phyloP scores from a whole-genome alignment of 2,329 filamentous ascomycete species.

The Aspergillus ruber region DNA sequence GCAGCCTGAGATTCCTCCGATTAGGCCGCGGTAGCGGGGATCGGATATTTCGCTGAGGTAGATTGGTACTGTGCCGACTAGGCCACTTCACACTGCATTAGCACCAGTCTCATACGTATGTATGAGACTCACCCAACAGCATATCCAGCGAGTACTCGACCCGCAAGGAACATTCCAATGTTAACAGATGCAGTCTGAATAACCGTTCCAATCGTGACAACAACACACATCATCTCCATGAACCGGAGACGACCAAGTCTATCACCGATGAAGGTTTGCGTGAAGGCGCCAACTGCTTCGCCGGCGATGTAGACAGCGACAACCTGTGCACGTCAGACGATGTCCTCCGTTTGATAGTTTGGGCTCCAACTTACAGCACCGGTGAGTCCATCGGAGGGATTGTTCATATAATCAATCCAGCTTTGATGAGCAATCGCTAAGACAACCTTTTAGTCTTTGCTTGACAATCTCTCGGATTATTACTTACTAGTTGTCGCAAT shows the following conservation, averaged over 20 bases:
- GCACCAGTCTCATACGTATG: no score
- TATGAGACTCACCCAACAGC: slow-evolving; percentile 43
- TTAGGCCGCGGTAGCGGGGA: slow-evolving; percentile 45
- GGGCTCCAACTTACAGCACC: slow-evolving; percentile 40
- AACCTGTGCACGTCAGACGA: slow-evolving; percentile 28
- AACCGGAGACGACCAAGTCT: slow-evolving; percentile 49
- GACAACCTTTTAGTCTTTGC: neutral
- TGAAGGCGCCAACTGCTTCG: slow-evolving; percentile 50
- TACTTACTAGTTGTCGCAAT: slow-evolving; percentile 53
- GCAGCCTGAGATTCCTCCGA: slow-evolving; percentile 49
- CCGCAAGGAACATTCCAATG: slow-evolving; percentile 50
- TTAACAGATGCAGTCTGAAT: slow-evolving; percentile 52
- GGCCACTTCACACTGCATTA: slow-evolving; percentile 29
- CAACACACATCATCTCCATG: slow-evolving; percentile 48
- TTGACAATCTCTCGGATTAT: neutral
- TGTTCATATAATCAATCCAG: slow-evolving; percentile 54
- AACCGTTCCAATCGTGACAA: slow-evolving; percentile 49
- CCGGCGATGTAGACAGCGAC: slow-evolving; percentile 56
- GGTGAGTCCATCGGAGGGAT: slow-evolving; percentile 50
- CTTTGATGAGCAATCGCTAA: slow-evolving; percentile 53
- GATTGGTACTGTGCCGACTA: slow-evolving; percentile 49
- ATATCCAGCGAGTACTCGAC: slow-evolving; percentile 43
- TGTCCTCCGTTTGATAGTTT: neutral
- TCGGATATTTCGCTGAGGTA: slow-evolving; percentile 52
- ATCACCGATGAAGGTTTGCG: slow-evolving; percentile 50